phyloP scores from a whole-genome alignment of 768 basidiomycete genomes.

The Mycena capillaripes region DNA sequence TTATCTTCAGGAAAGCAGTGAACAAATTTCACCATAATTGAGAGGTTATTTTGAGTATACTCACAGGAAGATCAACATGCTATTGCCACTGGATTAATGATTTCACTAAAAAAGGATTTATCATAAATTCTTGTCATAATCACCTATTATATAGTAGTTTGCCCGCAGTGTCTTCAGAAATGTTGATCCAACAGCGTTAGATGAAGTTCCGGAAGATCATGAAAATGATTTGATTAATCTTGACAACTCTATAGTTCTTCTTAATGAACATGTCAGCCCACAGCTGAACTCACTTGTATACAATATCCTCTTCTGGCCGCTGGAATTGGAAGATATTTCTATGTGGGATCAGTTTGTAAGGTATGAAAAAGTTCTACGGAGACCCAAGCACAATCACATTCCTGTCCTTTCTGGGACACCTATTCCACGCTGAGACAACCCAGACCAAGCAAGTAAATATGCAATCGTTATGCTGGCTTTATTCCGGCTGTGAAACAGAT shows the following conservation, averaged over 20 bases:
- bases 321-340: slow-evolving; percentile 7
- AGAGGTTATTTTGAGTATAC: too few relatives aligned
- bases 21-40: too few relatives aligned
- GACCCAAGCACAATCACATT: neutral
- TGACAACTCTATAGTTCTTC: neutral
- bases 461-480: slow-evolving; percentile 29
- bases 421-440: slow-evolving; percentile 22
- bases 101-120: too few relatives aligned
- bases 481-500: slow-evolving; percentile 27
- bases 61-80: too few relatives aligned
- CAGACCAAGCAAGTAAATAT: slow-evolving; percentile 4
- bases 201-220: neutral
- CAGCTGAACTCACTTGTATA: slow-evolving; percentile 6
- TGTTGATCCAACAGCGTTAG: neutral
- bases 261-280: slow-evolving; percentile 3
- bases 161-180: too few relatives aligned
- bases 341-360: slow-evolving; percentile 24
- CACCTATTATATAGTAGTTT: too few relatives aligned
- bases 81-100: too few relatives aligned
- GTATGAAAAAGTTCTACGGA: slow-evolving; percentile 21
- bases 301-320: slow-evolving; percentile 19
- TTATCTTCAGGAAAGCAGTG: too few relatives aligned
- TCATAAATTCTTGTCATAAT: too few relatives aligned
- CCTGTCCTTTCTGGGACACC: slow-evolving; percentile 28
- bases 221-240: neutral